Evolutionary conservation across 257 asterid genomes (phyloP).

Genomic region (Nicotiana tomentosiformis): DNA sequence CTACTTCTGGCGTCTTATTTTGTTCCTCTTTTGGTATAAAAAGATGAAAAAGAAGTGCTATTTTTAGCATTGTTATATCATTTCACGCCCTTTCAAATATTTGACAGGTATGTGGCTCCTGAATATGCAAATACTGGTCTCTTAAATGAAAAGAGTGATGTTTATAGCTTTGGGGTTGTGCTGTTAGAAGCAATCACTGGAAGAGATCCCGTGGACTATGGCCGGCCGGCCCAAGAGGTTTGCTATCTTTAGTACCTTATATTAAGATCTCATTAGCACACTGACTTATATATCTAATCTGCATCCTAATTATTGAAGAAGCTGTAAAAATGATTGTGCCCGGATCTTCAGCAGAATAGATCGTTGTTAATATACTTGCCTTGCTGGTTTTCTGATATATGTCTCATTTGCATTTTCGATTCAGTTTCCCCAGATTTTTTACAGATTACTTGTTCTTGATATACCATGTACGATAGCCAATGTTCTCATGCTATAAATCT

Average conservation of each 20-base stretch:
- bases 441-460: neutral
- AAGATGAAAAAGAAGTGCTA: neutral
- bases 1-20: neutral
- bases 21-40: neutral
- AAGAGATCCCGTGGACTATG: slow-evolving; percentile 97
- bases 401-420: neutral
- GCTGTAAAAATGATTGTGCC: neutral
- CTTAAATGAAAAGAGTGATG: slow-evolving; percentile 88
- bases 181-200: slow-evolving; percentile 88
- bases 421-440: neutral
- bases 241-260: neutral
- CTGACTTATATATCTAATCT: neutral
- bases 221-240: slow-evolving; percentile 94
- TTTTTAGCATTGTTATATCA: neutral
- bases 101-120: slow-evolving; percentile 90
- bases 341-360: neutral
- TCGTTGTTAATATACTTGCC: neutral
- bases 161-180: slow-evolving; percentile 90
- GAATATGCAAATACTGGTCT: slow-evolving; percentile 96
- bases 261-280: neutral
- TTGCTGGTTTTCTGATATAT: slow-evolving; percentile 1
- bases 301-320: neutral
- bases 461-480: neutral
- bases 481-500: neutral
- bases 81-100: neutral